Percentiles rank a stretch among this genome's conserved stretches.
Evolutionary conservation across 2,329 filamentous ascomycete species (phyloP).

Genomic region (Curvularia lunata): DNA sequence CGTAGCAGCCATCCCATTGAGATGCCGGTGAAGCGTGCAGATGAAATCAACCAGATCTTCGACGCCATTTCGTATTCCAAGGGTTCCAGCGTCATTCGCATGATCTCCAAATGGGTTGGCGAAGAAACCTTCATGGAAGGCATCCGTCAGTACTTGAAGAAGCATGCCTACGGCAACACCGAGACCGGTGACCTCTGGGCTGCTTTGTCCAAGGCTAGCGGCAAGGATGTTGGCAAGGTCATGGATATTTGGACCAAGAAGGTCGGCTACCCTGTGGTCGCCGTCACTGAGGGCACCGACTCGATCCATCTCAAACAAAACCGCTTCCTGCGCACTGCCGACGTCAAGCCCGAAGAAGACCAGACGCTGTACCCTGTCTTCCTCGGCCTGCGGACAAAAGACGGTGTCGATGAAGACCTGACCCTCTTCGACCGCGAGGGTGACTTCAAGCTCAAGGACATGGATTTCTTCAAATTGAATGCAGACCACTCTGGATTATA

Average conservation of each 20-base stretch:
- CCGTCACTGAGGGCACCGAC: slow-evolving; percentile 76
- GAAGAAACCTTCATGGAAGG: slow-evolving; percentile 94
- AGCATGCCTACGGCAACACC: slow-evolving; percentile 96
- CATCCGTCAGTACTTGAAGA: slow-evolving; percentile 88
- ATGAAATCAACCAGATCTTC: slow-evolving; percentile 98
- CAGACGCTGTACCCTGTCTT: slow-evolving; percentile 87
- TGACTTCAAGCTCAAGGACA: slow-evolving; percentile 75
- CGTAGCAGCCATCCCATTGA: slow-evolving; percentile 96
- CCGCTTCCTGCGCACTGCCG: slow-evolving; percentile 88
- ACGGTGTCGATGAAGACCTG: slow-evolving; percentile 79
- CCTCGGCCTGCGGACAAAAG: slow-evolving; percentile 80
- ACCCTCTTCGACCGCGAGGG: slow-evolving; percentile 75
- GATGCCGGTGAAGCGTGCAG: slow-evolving; percentile 91
- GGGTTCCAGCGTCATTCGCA: slow-evolving; percentile 91
- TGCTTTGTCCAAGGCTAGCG: slow-evolving; percentile 83
- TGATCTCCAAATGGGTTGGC: slow-evolving; percentile 95
- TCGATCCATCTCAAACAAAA: slow-evolving; percentile 92
- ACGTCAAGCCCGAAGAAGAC: slow-evolving; percentile 93
- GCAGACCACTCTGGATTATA: slow-evolving; percentile 93
- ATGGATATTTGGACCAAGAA: slow-evolving; percentile 99
- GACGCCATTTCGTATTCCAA: slow-evolving; percentile 98
- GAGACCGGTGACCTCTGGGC: slow-evolving; percentile 90
- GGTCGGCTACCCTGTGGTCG: slow-evolving; percentile 89
- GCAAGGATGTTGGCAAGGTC: slow-evolving; percentile 86
- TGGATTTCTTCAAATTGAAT: slow-evolving; percentile 96